These are phyloP conservation scores for Phytophthora pseudosyringae DNA, from an alignment of 352 stramenopile species.

Conservation along the genomic window DNA sequence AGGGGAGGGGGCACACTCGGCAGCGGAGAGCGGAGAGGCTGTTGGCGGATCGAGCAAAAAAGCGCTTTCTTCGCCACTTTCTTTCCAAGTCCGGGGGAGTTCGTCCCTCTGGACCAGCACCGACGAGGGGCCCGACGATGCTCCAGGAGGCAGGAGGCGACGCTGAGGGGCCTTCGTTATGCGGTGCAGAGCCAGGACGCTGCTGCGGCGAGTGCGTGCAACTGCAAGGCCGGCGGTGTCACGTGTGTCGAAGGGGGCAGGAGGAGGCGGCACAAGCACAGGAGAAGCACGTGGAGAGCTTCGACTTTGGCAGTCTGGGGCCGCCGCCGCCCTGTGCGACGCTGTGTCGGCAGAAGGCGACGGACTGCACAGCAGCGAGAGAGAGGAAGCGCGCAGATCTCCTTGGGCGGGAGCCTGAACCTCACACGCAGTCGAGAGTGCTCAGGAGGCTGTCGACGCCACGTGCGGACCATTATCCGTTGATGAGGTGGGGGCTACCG, in stretches of 20 bases:
- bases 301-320: conserved; percentile 36
- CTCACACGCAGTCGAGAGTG: not conserved
- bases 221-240: conserved; percentile 2
- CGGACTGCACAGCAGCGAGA: conserved; percentile 37
- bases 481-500: conserved; percentile 7
- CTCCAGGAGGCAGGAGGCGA: conserved; percentile 1
- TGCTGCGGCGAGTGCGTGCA: conserved; percentile 10
- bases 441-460: conserved; percentile 9
- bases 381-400: conserved; percentile 25
- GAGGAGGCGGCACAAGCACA: conserved; percentile 1
- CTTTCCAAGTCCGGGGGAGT: conserved; percentile 21
- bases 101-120: conserved; percentile 27
- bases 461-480: conserved; percentile 7
- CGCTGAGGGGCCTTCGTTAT: conserved; percentile 2
- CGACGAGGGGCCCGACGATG: conserved; percentile 7
- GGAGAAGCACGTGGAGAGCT: conserved; percentile 23
- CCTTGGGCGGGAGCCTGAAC: not conserved
- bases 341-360: conserved; percentile 49
- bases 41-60: conserved; percentile 6
- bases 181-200: conserved; percentile 7
- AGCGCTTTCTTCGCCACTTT: conserved; percentile 3
- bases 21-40: conserved; percentile 7
- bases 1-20: not conserved
- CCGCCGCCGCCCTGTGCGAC: conserved; percentile 39
- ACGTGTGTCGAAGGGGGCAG: conserved; percentile 9